Base-by-base conservation (phyloP, 306 rosid species). In the Prunus campanulata region DNA sequence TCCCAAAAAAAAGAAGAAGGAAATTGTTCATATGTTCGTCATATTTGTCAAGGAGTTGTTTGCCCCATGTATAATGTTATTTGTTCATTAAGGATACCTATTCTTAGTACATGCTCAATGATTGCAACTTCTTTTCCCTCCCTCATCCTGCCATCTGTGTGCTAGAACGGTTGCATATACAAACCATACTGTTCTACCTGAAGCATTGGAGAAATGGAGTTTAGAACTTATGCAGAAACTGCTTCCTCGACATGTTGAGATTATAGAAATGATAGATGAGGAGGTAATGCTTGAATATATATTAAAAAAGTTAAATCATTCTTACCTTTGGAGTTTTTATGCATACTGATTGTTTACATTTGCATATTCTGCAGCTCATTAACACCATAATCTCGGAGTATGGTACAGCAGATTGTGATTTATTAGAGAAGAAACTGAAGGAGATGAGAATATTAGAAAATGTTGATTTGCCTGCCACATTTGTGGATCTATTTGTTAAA, bases 181-280 rank as follows among this genome's bases (percentile, higher is more conserved):
- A 74, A 95, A 95, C 81, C 99, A 95, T 66, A 95, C 99, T 44
- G 97, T 95, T 84, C 93, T 95, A 71, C 99, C 99, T 0, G 99
- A 95, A 88, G 99, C 99, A 81, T 84, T 95, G 85, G 99, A 95
- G 88, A 95, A 95, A 81, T 95, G 97, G 99, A 95, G 93, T 84
- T 78, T 91, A 30, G 97, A 89, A 65, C 97, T 95, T 63, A 87
- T 95, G 97, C 86, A 90, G 88, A 85, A 85, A 81, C 79, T 95
- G 66, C 99, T 95, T 81, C 99, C 99, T 72, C 96, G 97, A 68
- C 99, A 95, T 83, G 90, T 91, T 72, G 97, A 95, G 89, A 92
- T 95, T 62, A 88, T 92, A 75, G 88, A 91, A 82, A 68, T 84
- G 89, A 92, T 95, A 72, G 99, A 95, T 77, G 97, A 92, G 84